Percentiles rank a stretch among this genome's conserved stretches.
Conservation (phyloP, 1,284 basidiomycete species). For the Amylostereum chailletii region DNA sequence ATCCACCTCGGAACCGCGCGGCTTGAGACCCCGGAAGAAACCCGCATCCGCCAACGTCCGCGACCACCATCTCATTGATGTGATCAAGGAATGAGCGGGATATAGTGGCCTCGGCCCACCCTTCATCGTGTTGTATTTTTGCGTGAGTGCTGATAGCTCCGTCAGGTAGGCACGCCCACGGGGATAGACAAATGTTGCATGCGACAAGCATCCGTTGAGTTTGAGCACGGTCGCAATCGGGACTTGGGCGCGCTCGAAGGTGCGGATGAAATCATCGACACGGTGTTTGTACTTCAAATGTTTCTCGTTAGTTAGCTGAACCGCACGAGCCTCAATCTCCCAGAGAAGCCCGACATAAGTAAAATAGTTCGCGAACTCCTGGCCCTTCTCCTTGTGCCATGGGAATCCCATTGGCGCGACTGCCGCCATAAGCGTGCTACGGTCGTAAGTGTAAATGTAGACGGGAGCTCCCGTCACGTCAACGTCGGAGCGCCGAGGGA, state of each 20-base stretch:
- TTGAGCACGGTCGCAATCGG: background rate
- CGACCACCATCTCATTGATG: background rate
- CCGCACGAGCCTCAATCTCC: background rate
- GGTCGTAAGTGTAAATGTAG: background rate
- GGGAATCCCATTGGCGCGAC: background rate
- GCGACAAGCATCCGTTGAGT: background rate
- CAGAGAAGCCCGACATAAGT: background rate
- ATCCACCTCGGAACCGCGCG: background rate
- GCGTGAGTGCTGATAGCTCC: background rate
- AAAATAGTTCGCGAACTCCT: background rate
- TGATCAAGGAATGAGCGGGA: background rate
- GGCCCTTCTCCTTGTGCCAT: background rate
- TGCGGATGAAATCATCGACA: background rate
- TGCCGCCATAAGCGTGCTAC: background rate
- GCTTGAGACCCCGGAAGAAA: background rate
- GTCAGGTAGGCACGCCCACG: background rate
- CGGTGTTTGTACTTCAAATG: background rate
- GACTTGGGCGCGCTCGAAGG: background rate
- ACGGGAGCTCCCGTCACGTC: background rate
- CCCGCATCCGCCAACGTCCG: background rate
- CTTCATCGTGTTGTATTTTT: background rate
- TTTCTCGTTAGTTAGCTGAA: background rate
- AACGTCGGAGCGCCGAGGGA: conserved; percentile 14
- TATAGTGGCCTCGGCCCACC: background rate
- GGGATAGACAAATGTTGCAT: background rate